These are phyloP conservation scores for Hypoxylon fuscum DNA, from an alignment of 495 filamentous ascomycete genomes.

Conservation along the genomic window DNA sequence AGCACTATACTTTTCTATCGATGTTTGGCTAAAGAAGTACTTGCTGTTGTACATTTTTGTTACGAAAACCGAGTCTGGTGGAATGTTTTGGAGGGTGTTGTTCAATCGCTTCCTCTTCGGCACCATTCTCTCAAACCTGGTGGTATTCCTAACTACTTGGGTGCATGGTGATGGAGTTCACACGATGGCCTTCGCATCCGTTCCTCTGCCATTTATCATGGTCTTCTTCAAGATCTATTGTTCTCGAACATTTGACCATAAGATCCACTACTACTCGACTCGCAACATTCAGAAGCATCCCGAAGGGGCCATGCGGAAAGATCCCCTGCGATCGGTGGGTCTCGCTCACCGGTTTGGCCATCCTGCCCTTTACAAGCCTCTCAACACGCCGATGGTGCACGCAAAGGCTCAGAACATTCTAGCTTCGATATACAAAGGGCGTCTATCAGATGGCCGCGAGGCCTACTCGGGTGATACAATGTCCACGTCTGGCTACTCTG, in stretches of 20 bases:
- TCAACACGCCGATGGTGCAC: constrained; percentile 96
- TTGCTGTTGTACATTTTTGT: constrained; percentile 92
- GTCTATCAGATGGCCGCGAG: constrained; percentile 66
- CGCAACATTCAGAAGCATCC: constrained; percentile 65
- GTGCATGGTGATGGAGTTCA: constrained; percentile 61
- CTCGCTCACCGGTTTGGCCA: constrained; percentile 87
- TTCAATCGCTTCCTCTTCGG: constrained; percentile 93
- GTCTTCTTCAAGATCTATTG: constrained; percentile 89
- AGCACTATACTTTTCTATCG: constrained; percentile 87
- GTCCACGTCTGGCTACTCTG: constrained; percentile 73
- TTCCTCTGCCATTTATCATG: constrained; percentile 83
- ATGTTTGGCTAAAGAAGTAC: constrained; percentile 94
- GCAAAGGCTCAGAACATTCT: constrained; percentile 86
- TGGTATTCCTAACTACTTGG: constrained; percentile 79
- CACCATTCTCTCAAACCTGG: constrained; percentile 77
- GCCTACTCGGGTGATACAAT: constrained; percentile 64
- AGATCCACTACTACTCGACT: constrained; percentile 77
- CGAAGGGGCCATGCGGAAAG: constrained; percentile 53
- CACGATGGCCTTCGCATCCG: constrained; percentile 69
- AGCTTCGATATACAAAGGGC: constrained; percentile 80
- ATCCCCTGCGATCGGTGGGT: constrained; percentile 67
- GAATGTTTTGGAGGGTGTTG: constrained; percentile 89
- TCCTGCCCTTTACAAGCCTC: constrained; percentile 85
- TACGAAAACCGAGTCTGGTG: constrained; percentile 95
- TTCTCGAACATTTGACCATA: constrained; percentile 74